Evolutionary conservation across 1,284 basidiomycete species (phyloP), one percentile per base, ranked within the genome.

Genomic region (Rhodotorula sp.): DNA sequence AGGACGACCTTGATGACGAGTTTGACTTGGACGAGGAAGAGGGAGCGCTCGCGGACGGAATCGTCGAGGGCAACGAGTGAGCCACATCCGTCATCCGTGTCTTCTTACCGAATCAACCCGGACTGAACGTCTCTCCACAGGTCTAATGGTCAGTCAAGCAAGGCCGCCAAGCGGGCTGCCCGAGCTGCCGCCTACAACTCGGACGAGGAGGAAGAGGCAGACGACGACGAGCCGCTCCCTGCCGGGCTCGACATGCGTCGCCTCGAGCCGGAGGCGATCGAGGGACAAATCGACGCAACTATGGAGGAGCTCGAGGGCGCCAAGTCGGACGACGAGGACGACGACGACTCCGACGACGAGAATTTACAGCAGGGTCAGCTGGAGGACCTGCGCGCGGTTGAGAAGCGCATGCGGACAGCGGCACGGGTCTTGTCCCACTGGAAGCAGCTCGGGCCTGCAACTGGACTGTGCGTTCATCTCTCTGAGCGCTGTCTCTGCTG

Each of bases 351-450:
- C 16, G 86, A 88, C 62, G 88, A 85, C 49, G 87, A 86, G n/a
- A 84, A 82, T 70, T 83, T 97, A 23, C 93, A 91, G 76, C 86
- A 87, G 71, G 92, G 88, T 18, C 89, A 89, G 55, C 86, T 89
- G 8, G 90, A 80, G 38, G 81, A 95, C 76, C 85, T 97, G 62
- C 87, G 92, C 71, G 85, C 89, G 49, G 89, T 98, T 14, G 93
- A 97, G 82, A 85, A 87, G 77, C 86, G 95, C 67, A 94, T 99
- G 87, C 86, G 91, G 74, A 89, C 92, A 80, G 90, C 93, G 76
- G 91, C 93, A 18, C 86, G 88, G 61, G 87, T 95, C 34, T 85
- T 98, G 55, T 84, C 85, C 19, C 89, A 88, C 78, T 95, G 83
- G 80, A 81, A 92, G 80, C 89, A 85, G 77, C 85, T 84, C 67